A percentile compares a stretch with the other conserved stretches of the same genome.
Evolutionary conservation across 495 filamentous ascomycete species (phyloP).

Genomic region (Cercophora samala): DNA sequence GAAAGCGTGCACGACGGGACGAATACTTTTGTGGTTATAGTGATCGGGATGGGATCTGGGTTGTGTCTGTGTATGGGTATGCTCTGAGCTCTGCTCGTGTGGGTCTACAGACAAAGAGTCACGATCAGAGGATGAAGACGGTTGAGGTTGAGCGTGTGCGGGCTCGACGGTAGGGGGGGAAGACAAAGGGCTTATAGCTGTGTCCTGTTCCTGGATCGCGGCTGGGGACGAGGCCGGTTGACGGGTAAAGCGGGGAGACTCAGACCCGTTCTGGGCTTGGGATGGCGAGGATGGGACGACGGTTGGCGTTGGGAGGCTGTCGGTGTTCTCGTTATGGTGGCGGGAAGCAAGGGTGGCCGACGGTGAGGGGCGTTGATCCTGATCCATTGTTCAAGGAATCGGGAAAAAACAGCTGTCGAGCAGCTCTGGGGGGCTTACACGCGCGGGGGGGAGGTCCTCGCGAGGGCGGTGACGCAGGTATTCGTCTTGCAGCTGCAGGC

Average conservation of each 20-base stretch:
- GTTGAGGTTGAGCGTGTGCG: constrained; percentile 9
- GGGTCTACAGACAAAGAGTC: constrained; percentile 1
- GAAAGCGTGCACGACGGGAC: constrained; percentile 21
- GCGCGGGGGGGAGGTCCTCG: not conserved
- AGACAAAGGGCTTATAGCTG: constrained; percentile 7
- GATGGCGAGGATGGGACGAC: constrained; percentile 8
- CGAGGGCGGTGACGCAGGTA: constrained; percentile 30
- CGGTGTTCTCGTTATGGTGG: constrained; percentile 1
- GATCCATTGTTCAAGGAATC: not conserved
- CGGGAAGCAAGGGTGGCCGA: not conserved
- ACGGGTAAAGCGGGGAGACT: constrained; percentile 4
- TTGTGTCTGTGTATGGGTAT: constrained; percentile 10
- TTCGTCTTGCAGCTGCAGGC: constrained; percentile 28
- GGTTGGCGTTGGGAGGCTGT: too few relatives aligned
- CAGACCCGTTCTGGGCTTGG: not conserved
- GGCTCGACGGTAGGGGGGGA: not conserved
- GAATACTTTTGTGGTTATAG: constrained; percentile 19
- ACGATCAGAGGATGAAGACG: constrained; percentile 1
- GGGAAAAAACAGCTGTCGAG: not conserved
- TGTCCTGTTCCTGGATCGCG: not conserved
- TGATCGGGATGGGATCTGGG: constrained; percentile 9
- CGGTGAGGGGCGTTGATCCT: not conserved
- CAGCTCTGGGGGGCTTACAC: not conserved
- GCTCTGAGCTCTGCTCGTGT: not conserved
- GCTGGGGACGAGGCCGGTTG: not conserved